Conservation (phyloP, 352 stramenopile species). For the Phytophthora podocarpi region DNA sequence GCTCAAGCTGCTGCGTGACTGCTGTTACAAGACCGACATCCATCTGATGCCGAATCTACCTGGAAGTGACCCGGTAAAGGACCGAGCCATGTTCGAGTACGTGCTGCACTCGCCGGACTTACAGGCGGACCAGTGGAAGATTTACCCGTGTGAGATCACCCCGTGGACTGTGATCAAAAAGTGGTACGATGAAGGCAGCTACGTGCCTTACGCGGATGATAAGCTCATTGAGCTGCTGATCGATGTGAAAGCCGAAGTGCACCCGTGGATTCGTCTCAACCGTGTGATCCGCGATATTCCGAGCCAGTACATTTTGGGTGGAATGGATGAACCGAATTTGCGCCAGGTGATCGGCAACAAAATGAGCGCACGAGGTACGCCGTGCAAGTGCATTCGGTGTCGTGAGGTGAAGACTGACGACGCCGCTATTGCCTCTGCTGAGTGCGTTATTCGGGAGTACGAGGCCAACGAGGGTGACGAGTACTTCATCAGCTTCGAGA, state of each 20-base stretch:
- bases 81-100: slow-evolving; percentile 92
- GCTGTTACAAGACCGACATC: slow-evolving; percentile 94
- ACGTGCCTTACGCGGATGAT: slow-evolving; percentile 89
- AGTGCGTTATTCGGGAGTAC: slow-evolving; percentile 84
- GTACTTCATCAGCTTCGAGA: slow-evolving; percentile 94
- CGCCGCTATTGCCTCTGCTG: slow-evolving; percentile 66
- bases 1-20: slow-evolving; percentile 89
- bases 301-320: slow-evolving; percentile 93
- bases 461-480: slow-evolving; percentile 86
- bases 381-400: slow-evolving; percentile 91
- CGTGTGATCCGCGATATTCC: slow-evolving; percentile 94
- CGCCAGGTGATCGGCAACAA: slow-evolving; percentile 88
- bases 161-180: slow-evolving; percentile 92
- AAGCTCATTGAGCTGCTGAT: slow-evolving; percentile 91
- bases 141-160: slow-evolving; percentile 94
- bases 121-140: slow-evolving; percentile 96
- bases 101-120: slow-evolving; percentile 88
- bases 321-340: slow-evolving; percentile 92
- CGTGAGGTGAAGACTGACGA: slow-evolving; percentile 92
- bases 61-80: slow-evolving; percentile 79
- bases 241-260: slow-evolving; percentile 89
- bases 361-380: slow-evolving; percentile 76
- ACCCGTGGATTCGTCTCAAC: slow-evolving; percentile 95
- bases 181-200: slow-evolving; percentile 89
- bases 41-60: slow-evolving; percentile 94